Evolutionary conservation across 257 asterid genomes (phyloP).

Genomic region (Solanum etuberosum): DNA sequence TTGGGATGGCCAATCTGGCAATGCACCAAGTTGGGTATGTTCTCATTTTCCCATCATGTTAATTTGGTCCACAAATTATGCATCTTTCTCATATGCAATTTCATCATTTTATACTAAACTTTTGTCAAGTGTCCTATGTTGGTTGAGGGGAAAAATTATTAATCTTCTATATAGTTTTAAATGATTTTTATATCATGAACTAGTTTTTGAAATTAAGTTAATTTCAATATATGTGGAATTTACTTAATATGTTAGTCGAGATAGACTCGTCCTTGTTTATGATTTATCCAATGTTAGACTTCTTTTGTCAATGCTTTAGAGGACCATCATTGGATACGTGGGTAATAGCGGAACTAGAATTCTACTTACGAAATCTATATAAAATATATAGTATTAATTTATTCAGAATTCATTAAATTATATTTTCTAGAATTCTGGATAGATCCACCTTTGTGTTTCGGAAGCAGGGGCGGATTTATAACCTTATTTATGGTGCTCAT

Average conservation of each 20-base stretch:
- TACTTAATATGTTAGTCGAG: not conserved
- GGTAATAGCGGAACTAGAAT: not conserved
- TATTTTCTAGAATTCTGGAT: not conserved
- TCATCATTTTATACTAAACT: not conserved
- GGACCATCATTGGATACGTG: not conserved
- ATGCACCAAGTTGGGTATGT: slow-evolving; percentile 83
- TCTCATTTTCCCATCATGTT: not conserved
- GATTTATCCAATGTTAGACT: not conserved
- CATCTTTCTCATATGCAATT: not conserved
- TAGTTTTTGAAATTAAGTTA: not conserved
- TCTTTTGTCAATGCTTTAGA: not conserved
- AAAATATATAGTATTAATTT: not conserved
- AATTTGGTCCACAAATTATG: not conserved
- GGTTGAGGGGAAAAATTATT: not conserved
- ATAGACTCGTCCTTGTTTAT: not conserved
- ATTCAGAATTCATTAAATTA: not conserved
- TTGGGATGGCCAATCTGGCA: slow-evolving; percentile 71
- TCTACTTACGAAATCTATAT: not conserved
- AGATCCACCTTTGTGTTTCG: not conserved
- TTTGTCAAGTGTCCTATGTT: not conserved
- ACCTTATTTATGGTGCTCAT: not conserved
- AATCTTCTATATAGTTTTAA: not conserved
- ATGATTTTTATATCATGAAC: not conserved
- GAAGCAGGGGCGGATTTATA: not conserved
- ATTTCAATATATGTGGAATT: not conserved